Evolutionary conservation across 768 basidiomycete species (phyloP).

Genomic region (Pisolithus tinctorius): DNA sequence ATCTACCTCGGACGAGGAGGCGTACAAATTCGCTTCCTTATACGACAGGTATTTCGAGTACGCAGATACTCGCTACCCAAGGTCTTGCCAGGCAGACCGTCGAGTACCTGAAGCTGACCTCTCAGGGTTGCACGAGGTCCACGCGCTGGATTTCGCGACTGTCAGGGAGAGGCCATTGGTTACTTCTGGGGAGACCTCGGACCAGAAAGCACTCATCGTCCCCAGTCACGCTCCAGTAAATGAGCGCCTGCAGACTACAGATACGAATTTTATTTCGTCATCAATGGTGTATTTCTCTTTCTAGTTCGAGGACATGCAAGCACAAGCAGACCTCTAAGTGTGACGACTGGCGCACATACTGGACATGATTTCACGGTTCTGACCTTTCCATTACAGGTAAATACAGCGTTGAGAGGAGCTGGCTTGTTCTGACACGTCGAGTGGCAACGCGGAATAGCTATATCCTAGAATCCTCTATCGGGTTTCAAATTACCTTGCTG

Average conservation of each 20-base stretch:
- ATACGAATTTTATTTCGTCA: too few species aligned
- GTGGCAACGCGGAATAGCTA: background rate
- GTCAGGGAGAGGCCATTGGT: constrained; percentile 42
- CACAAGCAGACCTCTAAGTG: too few species aligned
- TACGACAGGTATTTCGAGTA: constrained; percentile 97
- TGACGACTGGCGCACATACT: too few species aligned
- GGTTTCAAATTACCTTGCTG: constrained; percentile 7
- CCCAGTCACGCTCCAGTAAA: constrained; percentile 22
- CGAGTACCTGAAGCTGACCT: constrained; percentile 72
- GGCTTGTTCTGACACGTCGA: too few species aligned
- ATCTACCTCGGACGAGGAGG: constrained; percentile 34
- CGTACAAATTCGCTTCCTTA: constrained; percentile 76
- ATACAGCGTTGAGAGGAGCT: too few species aligned
- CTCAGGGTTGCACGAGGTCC: constrained; percentile 66
- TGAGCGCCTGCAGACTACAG: constrained; percentile 11
- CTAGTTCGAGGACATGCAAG: too few species aligned
- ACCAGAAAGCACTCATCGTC: constrained; percentile 8
- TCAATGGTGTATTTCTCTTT: too few species aligned
- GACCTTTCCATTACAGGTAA: too few species aligned
- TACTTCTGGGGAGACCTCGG: constrained; percentile 30
- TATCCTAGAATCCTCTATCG: too few species aligned
- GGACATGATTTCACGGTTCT: too few species aligned
- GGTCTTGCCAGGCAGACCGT: constrained; percentile 83
- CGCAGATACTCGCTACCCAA: constrained; percentile 83
- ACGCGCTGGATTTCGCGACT: constrained; percentile 34